Evolutionary conservation across 1,284 basidiomycete genomes (phyloP).

Genomic region (Sutorius eximius): DNA sequence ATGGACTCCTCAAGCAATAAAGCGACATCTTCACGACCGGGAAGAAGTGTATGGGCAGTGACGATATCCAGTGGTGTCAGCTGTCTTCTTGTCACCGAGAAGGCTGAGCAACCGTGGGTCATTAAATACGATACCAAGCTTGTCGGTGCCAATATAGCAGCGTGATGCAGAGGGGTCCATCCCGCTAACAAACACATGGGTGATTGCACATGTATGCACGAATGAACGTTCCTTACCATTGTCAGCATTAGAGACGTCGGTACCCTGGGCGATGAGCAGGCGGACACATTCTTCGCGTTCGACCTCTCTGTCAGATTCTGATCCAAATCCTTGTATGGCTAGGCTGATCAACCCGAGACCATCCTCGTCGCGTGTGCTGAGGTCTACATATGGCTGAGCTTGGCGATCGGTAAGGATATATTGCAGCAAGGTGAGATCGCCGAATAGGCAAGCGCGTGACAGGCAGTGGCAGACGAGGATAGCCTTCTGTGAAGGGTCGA

Average conservation of each 20-base stretch:
- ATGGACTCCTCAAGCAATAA: slow-evolving; percentile 80
- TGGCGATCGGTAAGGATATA: slow-evolving; percentile 72
- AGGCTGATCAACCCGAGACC: slow-evolving; percentile 77
- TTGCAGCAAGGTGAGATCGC: slow-evolving; percentile 67
- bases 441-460: slow-evolving; percentile 71
- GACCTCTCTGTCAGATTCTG: slow-evolving; percentile 76
- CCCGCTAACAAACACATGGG: slow-evolving; percentile 55
- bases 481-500: slow-evolving; percentile 63
- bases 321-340: slow-evolving; percentile 82
- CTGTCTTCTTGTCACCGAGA: slow-evolving; percentile 70
- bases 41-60: slow-evolving; percentile 73
- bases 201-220: background rate
- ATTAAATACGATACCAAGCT: slow-evolving; percentile 91
- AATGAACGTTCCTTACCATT: slow-evolving; percentile 47
- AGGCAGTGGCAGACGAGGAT: slow-evolving; percentile 72
- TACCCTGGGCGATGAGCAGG: slow-evolving; percentile 76
- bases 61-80: slow-evolving; percentile 86
- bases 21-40: slow-evolving; percentile 78
- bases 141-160: slow-evolving; percentile 84
- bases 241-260: slow-evolving; percentile 65
- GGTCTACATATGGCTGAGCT: slow-evolving; percentile 67
- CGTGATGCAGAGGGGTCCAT: slow-evolving; percentile 96
- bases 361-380: slow-evolving; percentile 76
- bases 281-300: slow-evolving; percentile 88
- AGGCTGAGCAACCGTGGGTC: slow-evolving; percentile 85